A percentile compares a stretch with the other conserved stretches of the same genome.
These are phyloP conservation scores for Curvularia spicifera DNA, from an alignment of 2,329 filamentous ascomycete species.

Conservation along the genomic window DNA sequence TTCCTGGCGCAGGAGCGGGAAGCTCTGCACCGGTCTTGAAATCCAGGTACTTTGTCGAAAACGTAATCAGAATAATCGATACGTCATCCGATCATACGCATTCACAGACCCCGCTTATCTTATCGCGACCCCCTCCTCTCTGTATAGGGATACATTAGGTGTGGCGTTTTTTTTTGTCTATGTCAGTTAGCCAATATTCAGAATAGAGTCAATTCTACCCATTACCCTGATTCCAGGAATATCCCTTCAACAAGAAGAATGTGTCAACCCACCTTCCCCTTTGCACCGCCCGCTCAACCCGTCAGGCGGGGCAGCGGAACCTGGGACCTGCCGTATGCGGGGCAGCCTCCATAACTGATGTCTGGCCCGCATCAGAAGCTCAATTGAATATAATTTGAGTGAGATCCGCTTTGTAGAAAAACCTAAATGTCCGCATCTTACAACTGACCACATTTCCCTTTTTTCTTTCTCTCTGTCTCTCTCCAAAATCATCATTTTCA, in stretches of 20 bases:
- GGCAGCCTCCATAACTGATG: constrained; percentile 19
- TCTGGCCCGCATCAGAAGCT: background rate
- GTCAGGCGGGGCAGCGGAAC: constrained; percentile 29
- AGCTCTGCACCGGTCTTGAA: background rate
- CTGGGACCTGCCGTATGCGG: constrained; percentile 25
- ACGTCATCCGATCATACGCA: background rate
- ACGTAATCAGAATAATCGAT: background rate
- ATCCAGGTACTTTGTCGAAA: no score
- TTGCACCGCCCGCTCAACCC: constrained; percentile 24
- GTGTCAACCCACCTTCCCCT: constrained; percentile 17
- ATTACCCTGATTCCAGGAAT: background rate
- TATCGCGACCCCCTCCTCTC: background rate
- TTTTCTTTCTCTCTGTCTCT: no score
- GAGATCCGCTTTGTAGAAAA: background rate
- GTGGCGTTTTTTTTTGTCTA: background rate
- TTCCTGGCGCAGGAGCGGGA: no score
- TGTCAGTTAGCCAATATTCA: background rate
- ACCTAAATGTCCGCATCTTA: no score
- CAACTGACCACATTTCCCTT: no score
- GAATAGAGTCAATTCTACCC: background rate
- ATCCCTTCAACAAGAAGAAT: background rate
- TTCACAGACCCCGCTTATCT: constrained; percentile 2
- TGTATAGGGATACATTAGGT: background rate
- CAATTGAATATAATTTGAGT: background rate
- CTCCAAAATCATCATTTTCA: background rate